Evolutionary conservation across 2,329 filamentous ascomycete genomes (phyloP), one percentile per base, ranked within the genome.

Genomic region (Cercospora sp.): DNA sequence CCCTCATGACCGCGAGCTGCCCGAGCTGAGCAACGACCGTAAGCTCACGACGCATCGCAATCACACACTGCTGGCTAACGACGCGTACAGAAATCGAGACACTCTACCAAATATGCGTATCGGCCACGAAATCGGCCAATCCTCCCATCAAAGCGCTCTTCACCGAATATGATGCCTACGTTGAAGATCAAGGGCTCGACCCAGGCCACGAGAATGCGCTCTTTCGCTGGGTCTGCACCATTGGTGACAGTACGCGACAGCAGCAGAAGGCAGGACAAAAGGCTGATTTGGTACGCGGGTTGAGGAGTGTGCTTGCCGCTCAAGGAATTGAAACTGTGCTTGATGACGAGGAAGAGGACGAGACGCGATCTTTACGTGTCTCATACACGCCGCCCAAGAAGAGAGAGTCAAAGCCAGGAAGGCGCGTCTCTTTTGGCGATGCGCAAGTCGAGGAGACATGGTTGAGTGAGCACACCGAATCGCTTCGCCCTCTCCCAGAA

Each of bases 71-170:
- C 28, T 9, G 13, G 10, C 64, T 66, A 9, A 64, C n/a, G 36
- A 30, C 20, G 9, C 31, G 48, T 26, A 51, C 63, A 93, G 94
- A 96, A 82, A 91, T 97, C 78, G 86, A 87, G 69, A 85, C 93
- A 69, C 84, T 97, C 67, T 90, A 93, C 79, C 85, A 90, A 67
- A 91, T 97, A 75, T 89, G 96, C 75, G 83, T 84, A 69, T 85
- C 86, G 73, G 93, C 92, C 53, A 88, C 94, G 80, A 82, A 86
- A 48, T 84, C 91, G 31, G 84, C 87, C 1, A 86, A 87, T 65
- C 84, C 91, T 23, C 89, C 91, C 3, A 92, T 90, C 67, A 89
- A 89, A 75, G 92, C 92, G 9, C 85, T 97, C 18, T 96, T 96
- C 80, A 85, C 86, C 63, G 92, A 92, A 31, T 96, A 96, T 77